Evolutionary conservation across 495 filamentous ascomycete genomes (phyloP).

Genomic region (Xylaria castorea): DNA sequence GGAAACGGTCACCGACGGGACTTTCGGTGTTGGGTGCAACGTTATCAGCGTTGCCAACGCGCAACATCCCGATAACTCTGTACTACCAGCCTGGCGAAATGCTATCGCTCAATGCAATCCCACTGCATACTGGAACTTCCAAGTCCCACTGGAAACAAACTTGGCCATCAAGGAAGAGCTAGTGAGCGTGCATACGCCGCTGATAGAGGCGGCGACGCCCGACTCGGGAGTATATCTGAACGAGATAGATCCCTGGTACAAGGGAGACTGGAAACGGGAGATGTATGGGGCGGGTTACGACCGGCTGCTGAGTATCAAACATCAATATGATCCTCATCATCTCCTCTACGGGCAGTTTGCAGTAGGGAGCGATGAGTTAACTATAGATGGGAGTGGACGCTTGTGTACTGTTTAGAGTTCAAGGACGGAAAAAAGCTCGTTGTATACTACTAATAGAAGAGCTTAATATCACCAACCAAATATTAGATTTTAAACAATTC

Average conservation of each 20-base stretch:
- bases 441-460: too few relatives aligned
- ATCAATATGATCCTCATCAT: conserved; percentile 56
- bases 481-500: too few relatives aligned
- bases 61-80: conserved; percentile 31
- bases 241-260: conserved; percentile 46
- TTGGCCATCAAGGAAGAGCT: conserved; percentile 15
- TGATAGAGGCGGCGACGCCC: conserved; percentile 51
- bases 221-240: conserved; percentile 55
- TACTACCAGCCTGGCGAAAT: conserved; percentile 30
- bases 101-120: conserved; percentile 26
- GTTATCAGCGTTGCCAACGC: conserved; percentile 13
- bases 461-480: too few relatives aligned
- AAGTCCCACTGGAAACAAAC: conserved; percentile 30
- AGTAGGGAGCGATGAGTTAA: conserved; percentile 46
- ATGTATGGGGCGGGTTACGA: conserved; percentile 58
- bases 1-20: conserved; percentile 48
- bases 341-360: conserved; percentile 55
- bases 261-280: conserved; percentile 44
- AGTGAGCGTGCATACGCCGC: conserved; percentile 37
- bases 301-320: conserved; percentile 49
- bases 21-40: conserved; percentile 41
- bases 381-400: background rate
- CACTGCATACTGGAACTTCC: conserved; percentile 49
- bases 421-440: too few relatives aligned
- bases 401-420: conserved; percentile 3